phyloP scores from a whole-genome alignment of 2,329 filamentous ascomycete genomes.

The Talaromyces sp. region DNA sequence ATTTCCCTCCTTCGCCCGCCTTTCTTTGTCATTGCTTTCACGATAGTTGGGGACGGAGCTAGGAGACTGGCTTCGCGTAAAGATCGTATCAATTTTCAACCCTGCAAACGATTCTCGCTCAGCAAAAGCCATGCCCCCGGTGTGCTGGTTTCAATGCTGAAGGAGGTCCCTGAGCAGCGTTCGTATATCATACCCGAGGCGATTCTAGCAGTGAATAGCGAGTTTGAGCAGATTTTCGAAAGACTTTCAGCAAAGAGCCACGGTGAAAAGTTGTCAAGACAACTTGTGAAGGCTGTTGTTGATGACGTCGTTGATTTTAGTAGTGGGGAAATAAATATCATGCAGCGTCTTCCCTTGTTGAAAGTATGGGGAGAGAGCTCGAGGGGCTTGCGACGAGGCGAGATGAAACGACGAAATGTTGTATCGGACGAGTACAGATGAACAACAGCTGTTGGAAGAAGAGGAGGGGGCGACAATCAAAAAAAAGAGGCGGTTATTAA shows the following conservation, averaged over 20 bases:
- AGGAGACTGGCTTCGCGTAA: constrained; percentile 22
- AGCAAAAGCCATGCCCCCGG: constrained; percentile 34
- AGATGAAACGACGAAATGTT: background rate
- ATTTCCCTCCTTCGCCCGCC: constrained; percentile 6
- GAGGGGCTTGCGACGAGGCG: background rate
- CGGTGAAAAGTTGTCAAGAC: background rate
- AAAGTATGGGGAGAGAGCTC: background rate
- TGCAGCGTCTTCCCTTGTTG: background rate
- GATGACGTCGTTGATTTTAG: background rate
- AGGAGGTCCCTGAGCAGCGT: background rate
- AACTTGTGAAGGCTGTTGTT: background rate
- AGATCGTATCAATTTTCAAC: constrained; percentile 38
- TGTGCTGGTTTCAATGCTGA: constrained; percentile 13
- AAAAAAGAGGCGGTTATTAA: background rate
- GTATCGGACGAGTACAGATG: background rate
- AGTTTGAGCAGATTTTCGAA: background rate
- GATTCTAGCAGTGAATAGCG: background rate
- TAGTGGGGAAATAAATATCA: background rate
- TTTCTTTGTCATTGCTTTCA: constrained; percentile 8
- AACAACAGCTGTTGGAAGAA: background rate
- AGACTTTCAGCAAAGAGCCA: background rate
- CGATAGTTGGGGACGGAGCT: constrained; percentile 23
- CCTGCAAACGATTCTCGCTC: constrained; percentile 30
- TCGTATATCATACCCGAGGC: background rate
- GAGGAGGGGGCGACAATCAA: background rate